Evolutionary conservation across 2,329 filamentous ascomycete species (phyloP), one percentile per base, ranked within the genome.

Genomic region (Diplodia scrobiculata): DNA sequence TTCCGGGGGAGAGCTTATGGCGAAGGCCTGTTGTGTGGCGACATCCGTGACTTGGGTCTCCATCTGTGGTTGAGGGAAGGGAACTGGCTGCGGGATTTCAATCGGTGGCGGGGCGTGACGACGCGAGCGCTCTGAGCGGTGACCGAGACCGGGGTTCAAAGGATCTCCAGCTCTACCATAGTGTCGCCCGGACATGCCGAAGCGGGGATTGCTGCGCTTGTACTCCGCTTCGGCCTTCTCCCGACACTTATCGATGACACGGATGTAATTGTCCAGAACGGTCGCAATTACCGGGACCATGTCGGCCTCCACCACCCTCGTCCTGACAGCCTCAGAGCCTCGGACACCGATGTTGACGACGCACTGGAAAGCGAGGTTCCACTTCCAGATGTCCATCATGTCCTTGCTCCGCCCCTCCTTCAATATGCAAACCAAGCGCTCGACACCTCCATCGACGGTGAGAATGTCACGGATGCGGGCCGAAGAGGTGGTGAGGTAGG

Each of bases 361-460:
- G 78, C 95, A 99, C 79, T 98, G 95, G 78, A 99, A 99, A 63
- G 95, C 95, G 69, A 99, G 85, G 75, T 97, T 99, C 95, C 95
- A 99, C 80, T 98, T 98, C 95, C 95, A 99, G 91, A 97, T 97
- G 78, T 97, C 94, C 94, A 98, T 97, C 88, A 97, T 90, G 77
- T 99, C 94, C 79, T 93, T 96, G 81, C 91, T 97, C 76, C 95
- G 86, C 69, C 95, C 95, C 79, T 97, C 92, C 80, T 99, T 99
- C 78, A 99, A 86, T 75, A 99, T 97, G 85, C 92, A 97, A 76
- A 99, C 91, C 72, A 99, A 83, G 70, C 94, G 84, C 82, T 99
- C 95, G 78, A 99, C 95, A 69, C 95, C 95, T 79, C 95, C 95
- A 90, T 99, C 95, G 81, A 99, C 92, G 66, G 94, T 98, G 70